Conservation (phyloP, 345 rosid species). For the Melaleuca alternifolia region DNA sequence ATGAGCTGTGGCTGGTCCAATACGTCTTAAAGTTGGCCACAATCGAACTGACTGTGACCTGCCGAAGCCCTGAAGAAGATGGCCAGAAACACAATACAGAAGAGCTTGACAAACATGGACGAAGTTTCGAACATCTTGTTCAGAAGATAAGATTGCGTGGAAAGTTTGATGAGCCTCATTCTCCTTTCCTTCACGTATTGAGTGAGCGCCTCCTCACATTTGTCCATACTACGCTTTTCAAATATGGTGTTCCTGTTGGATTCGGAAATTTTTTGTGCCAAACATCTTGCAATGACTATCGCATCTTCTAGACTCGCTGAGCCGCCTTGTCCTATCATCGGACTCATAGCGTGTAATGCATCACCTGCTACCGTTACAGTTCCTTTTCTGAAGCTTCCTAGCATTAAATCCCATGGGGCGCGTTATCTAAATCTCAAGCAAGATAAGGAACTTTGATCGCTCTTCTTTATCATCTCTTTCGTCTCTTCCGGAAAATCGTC, state of each 20-base stretch:
- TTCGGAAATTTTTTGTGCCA: conserved; percentile 9
- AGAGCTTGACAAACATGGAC: neutral
- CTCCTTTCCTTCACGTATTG: conserved; percentile 28
- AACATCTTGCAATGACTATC: conserved; percentile 37
- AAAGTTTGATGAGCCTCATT: conserved; percentile 16
- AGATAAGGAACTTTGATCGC: conserved; percentile 22
- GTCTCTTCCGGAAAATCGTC: conserved; percentile 22
- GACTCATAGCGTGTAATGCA: conserved; percentile 48
- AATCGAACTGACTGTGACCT: neutral
- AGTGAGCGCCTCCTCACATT: conserved; percentile 23
- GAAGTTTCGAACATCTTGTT: neutral
- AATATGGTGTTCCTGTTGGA: neutral
- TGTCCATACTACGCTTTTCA: neutral
- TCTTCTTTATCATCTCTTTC: conserved; percentile 21
- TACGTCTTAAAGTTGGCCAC: neutral
- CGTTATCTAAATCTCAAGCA: conserved; percentile 30
- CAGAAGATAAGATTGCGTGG: neutral
- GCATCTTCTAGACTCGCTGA: conserved; percentile 42
- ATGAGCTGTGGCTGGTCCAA: neutral
- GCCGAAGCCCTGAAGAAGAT: neutral
- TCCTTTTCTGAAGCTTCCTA: conserved; percentile 25
- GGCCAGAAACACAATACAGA: neutral
- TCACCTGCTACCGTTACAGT: conserved; percentile 44
- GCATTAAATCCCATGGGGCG: conserved; percentile 24
- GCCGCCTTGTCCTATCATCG: conserved; percentile 43